These are phyloP conservation scores for Cercospora berteroae DNA, from an alignment of 2,329 filamentous ascomycete species.

Conservation along the genomic window DNA sequence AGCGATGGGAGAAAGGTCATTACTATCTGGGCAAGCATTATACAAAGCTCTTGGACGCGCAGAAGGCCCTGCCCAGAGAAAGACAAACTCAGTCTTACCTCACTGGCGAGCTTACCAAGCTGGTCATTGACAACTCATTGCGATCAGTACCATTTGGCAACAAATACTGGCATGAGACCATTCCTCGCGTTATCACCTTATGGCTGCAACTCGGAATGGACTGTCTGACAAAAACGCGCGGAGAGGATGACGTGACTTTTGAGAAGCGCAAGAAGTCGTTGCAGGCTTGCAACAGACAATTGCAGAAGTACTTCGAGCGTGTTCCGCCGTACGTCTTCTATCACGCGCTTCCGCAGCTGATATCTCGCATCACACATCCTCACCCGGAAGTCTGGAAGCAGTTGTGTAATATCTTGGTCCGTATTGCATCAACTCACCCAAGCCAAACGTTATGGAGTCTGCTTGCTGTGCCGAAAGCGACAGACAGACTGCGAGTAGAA, in stretches of 20 bases:
- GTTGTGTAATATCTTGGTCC: conserved; percentile 75
- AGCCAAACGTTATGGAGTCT: conserved; percentile 90
- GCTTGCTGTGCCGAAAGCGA: conserved; percentile 80
- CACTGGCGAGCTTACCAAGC: conserved; percentile 77
- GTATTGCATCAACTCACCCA: conserved; percentile 82
- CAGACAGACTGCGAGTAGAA: conserved; percentile 64
- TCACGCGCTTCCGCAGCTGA: conserved; percentile 82
- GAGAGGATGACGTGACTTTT: conserved; percentile 48
- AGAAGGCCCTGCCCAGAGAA: conserved; percentile 70
- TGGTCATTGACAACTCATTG: conserved; percentile 92
- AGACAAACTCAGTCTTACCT: conserved; percentile 62
- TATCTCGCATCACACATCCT: conserved; percentile 90
- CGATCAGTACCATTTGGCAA: conserved; percentile 83
- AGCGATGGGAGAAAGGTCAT: conserved; percentile 91
- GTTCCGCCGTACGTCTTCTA: conserved; percentile 78
- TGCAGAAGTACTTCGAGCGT: conserved; percentile 74
- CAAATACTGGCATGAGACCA: conserved; percentile 92
- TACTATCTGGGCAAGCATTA: conserved; percentile 97
- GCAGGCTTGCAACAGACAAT: conserved; percentile 66
- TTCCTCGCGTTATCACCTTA: conserved; percentile 85
- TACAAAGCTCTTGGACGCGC: conserved; percentile 89
- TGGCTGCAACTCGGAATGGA: conserved; percentile 90
- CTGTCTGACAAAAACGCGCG: conserved; percentile 43
- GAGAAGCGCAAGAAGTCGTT: conserved; percentile 63
- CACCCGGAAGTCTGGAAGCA: conserved; percentile 74